A percentile compares a stretch with the other conserved stretches of the same genome.
Conservation (phyloP, 345 rosid species). For the Gossypium arboreum region DNA sequence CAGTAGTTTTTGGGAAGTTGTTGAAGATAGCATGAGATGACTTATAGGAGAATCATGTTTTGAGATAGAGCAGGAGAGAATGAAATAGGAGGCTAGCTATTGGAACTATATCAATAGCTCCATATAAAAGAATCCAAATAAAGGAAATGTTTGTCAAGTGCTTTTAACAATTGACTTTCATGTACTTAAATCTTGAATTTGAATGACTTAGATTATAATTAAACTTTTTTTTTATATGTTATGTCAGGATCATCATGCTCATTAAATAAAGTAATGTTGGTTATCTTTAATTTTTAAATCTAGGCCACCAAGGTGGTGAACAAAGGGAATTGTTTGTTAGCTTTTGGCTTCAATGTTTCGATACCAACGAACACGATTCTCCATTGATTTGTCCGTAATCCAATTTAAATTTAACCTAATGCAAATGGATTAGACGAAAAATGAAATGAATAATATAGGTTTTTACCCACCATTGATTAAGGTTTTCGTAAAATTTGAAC, state of each 20-base stretch:
- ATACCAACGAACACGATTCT: not conserved
- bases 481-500: not conserved
- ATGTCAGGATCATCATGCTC: not conserved
- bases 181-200: not conserved
- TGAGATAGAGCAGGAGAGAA: slow-evolving; percentile 6
- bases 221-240: not conserved
- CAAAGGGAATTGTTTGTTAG: slow-evolving; percentile 12
- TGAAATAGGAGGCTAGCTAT: slow-evolving; percentile 2
- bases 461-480: not conserved
- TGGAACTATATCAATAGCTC: slow-evolving; percentile 15
- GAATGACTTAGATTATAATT: no score
- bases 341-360: slow-evolving; percentile 14
- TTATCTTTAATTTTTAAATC: no score
- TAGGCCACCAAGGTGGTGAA: not conserved
- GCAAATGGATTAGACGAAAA: not conserved
- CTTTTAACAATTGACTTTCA: not conserved
- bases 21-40: not conserved
- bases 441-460: not conserved
- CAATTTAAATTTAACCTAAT: not conserved
- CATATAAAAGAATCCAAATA: slow-evolving; percentile 23
- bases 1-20: not conserved
- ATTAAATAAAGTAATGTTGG: not conserved
- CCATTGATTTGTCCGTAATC: not conserved
- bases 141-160: not conserved
- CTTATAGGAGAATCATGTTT: slow-evolving; percentile 18